A percentile compares a stretch with the other conserved stretches of the same genome.
These are phyloP conservation scores for Pythium diclinum DNA, from an alignment of 352 stramenopile species.

Conservation along the genomic window DNA sequence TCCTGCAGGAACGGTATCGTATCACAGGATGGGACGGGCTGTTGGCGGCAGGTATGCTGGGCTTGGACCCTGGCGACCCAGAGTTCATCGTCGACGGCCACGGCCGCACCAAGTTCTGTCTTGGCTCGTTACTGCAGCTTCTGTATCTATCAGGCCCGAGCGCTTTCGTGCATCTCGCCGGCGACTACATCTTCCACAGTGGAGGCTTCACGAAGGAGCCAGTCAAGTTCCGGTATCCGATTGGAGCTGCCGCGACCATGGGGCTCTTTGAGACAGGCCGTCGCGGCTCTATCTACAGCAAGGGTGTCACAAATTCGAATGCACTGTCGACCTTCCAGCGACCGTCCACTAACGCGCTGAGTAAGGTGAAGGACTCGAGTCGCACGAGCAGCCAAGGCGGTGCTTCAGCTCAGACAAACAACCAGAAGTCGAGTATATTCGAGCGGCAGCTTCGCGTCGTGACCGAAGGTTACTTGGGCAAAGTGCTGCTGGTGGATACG, in stretches of 20 bases:
- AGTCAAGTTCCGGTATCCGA: slow-evolving; percentile 33
- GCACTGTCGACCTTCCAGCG: neutral
- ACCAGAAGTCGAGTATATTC: slow-evolving; percentile 39
- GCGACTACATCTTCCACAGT: slow-evolving; percentile 48
- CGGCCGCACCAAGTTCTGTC: slow-evolving; percentile 32
- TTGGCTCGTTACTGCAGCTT: slow-evolving; percentile 45
- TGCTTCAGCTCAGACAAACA: neutral
- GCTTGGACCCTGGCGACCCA: slow-evolving; percentile 41
- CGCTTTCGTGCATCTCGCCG: slow-evolving; percentile 37
- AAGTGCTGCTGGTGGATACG: slow-evolving; percentile 39
- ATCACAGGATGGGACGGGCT: slow-evolving; percentile 51
- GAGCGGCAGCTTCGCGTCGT: slow-evolving; percentile 33
- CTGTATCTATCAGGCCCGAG: slow-evolving; percentile 53
- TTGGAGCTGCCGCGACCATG: slow-evolving; percentile 34
- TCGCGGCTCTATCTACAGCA: slow-evolving; percentile 10
- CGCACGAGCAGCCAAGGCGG: neutral
- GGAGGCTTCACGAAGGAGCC: slow-evolving; percentile 35
- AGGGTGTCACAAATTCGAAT: neutral
- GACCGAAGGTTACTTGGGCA: slow-evolving; percentile 32
- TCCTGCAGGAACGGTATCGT: slow-evolving; percentile 49
- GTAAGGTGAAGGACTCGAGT: neutral
- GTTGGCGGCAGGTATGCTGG: slow-evolving; percentile 33
- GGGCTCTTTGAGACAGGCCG: slow-evolving; percentile 23
- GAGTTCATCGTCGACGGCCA: slow-evolving; percentile 26
- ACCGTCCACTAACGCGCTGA: neutral